Percentiles rank a stretch among this genome's conserved stretches.
Conservation (phyloP, 108 stramenopile species). For the Skeletonema grethae region DNA sequence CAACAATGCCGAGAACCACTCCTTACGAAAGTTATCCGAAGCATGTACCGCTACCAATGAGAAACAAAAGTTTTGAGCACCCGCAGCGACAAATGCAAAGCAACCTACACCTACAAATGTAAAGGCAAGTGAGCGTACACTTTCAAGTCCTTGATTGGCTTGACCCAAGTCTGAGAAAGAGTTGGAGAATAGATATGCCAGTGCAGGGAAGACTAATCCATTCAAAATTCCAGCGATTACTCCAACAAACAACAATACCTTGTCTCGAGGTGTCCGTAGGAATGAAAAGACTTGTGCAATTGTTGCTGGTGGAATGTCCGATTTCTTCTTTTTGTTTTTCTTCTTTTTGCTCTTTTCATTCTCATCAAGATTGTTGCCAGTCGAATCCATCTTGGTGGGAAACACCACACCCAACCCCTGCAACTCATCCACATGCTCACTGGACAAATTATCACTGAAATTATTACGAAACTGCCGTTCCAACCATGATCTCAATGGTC, state of each 20-base stretch:
- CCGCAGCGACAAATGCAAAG: conserved; percentile 56
- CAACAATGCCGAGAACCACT: conserved; percentile 69
- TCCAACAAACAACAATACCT: conserved; percentile 27
- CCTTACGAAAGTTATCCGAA: conserved; percentile 45
- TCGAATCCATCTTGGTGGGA: neutral
- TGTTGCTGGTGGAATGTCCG: conserved; percentile 27
- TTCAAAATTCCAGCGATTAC: conserved; percentile 31
- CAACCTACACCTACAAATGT: conserved; percentile 57
- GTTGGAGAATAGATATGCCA: conserved; percentile 65
- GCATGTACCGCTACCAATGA: conserved; percentile 44
- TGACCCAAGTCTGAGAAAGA: conserved; percentile 50
- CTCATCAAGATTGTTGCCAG: neutral
- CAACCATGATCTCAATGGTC: neutral
- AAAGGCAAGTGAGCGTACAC: conserved; percentile 51
- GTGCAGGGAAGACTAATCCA: conserved; percentile 47
- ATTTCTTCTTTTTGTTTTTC: conserved; percentile 18
- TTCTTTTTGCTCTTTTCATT: neutral
- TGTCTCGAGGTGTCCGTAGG: conserved; percentile 30
- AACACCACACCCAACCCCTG: neutral
- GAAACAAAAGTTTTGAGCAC: conserved; percentile 49
- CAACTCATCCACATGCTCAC: neutral
- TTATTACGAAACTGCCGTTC: neutral
- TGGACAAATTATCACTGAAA: neutral
- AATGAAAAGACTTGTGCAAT: conserved; percentile 46
- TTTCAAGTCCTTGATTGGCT: conserved; percentile 32